These are phyloP conservation scores for Wickerhamomyces ciferrii DNA, from an alignment of 805 yeast species.

Conservation along the genomic window DNA sequence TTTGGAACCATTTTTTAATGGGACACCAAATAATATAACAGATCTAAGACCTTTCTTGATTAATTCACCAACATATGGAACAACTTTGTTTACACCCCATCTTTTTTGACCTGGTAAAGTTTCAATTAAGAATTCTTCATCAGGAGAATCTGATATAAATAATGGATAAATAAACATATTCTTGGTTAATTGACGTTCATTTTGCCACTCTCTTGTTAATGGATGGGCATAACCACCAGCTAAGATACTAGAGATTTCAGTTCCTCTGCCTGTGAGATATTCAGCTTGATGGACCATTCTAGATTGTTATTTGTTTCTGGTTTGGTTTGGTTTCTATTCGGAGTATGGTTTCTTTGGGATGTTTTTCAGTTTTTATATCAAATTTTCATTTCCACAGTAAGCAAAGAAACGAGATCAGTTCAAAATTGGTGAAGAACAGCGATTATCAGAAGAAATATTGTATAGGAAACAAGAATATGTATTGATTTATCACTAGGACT, in stretches of 20 bases:
- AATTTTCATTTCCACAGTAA: too few species aligned
- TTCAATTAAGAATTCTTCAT: conserved; percentile 70
- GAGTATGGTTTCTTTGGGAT: background rate
- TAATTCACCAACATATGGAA: conserved; percentile 63
- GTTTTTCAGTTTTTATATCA: too few species aligned
- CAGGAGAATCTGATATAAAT: conserved; percentile 74
- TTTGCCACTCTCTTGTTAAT: conserved; percentile 85
- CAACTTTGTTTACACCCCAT: conserved; percentile 74
- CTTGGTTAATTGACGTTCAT: conserved; percentile 75
- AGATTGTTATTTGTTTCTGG: background rate
- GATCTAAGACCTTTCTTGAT: conserved; percentile 79
- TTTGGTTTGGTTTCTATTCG: background rate
- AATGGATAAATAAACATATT: conserved; percentile 91
- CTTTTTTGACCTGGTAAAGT: conserved; percentile 87
- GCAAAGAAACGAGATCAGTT: too few species aligned
- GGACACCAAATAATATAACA: conserved; percentile 91
- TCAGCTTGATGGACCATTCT: conserved; percentile 64
- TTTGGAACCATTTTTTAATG: conserved; percentile 66
- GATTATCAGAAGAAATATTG: too few species aligned
- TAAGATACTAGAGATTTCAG: conserved; percentile 67
- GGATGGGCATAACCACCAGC: conserved; percentile 97
- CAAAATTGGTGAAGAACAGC: too few species aligned
- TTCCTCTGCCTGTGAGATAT: conserved; percentile 51
- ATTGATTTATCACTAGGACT: too few species aligned
- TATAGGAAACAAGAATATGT: too few species aligned